Base-by-base conservation (phyloP, 169 alveolate genomes). In the Eimeria falciformis region DNA sequence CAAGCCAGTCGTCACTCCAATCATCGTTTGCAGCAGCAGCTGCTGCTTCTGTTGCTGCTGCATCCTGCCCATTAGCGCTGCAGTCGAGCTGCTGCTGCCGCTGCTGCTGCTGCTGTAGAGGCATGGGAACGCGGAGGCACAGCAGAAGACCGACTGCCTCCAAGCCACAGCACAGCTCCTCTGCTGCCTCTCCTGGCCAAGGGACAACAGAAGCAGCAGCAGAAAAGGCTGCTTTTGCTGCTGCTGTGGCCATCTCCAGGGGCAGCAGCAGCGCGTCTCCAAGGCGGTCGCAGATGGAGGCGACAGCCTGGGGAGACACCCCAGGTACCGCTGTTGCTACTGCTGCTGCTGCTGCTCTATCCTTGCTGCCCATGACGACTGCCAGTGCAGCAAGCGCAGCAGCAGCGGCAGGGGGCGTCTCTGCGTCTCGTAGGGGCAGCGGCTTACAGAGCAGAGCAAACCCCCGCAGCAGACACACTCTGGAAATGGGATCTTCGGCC, bases 381-480 rank as follows among this genome's bases (percentile, higher is more conserved):
- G 75, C 53, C 2, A 79, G 75, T 12, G 88, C 88, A 50, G 88
- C 73, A 79, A 79, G 46, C 21, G 88, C 88, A 45, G 68, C 66
- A 0, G 69, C 58, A 27, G 71, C 88, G 12, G 88, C 56, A 53
- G 71, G 66, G 29, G 71, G 29, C 3, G 25, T 17, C 66, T 25
- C 37, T 43, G 53, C 45, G 18, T 45, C 29, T 29, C 33, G 18
- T 7, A 53, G 18, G 50, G 71, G 21, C 3, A 79, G 88, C 29
- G 88, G 88, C 18, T 40, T 50, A 25, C 75, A 79, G 53, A 79
- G 73, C 68, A 79, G n/a, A 6, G 33, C 69, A 46, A 79, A 23
- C 29, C 88, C 68, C 55, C 18, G 37, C 37, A 79, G 37, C 50
- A 79, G 71, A 50, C 14, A 7, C n/a, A 50, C 62, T 14, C 62